These are phyloP conservation scores for Hypoxylon subgilvum DNA, from an alignment of 495 filamentous ascomycete species.

Conservation along the genomic window DNA sequence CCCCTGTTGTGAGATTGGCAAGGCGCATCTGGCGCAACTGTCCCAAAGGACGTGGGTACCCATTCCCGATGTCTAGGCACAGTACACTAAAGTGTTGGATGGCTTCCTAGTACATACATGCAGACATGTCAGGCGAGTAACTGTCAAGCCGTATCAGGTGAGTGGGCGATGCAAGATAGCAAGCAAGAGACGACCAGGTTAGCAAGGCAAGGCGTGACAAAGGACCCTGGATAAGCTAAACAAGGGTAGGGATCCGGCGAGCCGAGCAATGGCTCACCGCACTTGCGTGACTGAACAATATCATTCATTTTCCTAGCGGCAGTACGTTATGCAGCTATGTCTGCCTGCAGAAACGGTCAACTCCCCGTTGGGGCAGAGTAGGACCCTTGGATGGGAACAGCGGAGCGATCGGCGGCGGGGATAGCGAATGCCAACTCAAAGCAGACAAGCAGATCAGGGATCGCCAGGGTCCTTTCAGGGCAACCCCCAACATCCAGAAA, in stretches of 20 bases:
- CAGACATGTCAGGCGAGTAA: too few species aligned
- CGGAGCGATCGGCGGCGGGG: conserved; percentile 34
- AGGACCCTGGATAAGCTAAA: conserved; percentile 7
- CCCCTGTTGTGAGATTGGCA: conserved; percentile 18
- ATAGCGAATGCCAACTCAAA: conserved; percentile 10
- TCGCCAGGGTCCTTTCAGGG: conserved; percentile 30
- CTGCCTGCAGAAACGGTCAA: conserved; percentile 21
- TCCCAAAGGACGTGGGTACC: conserved; percentile 25
- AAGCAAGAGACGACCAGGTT: conserved; percentile 19
- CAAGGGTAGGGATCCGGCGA: conserved; percentile 32
- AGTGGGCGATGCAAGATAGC: conserved; percentile 13
- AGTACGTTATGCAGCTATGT: conserved; percentile 9
- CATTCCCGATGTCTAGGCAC: conserved; percentile 18
- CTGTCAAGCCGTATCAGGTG: conserved; percentile 10
- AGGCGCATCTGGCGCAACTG: conserved; percentile 26
- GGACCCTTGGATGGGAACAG: conserved; percentile 19
- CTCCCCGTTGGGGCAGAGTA: conserved; percentile 17
- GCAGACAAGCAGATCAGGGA: conserved; percentile 32
- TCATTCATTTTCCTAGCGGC: conserved; percentile 23
- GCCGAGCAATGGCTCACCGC: conserved; percentile 30
- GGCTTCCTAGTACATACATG: too few species aligned
- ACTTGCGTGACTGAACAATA: conserved; percentile 12
- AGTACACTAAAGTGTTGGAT: conserved; percentile 6
- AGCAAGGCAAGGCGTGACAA: conserved; percentile 26
- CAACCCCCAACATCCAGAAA: conserved; percentile 8